Evolutionary conservation across 1,284 basidiomycete genomes (phyloP), one percentile per base, ranked within the genome.

Genomic region (Naganishia liquefaciens): DNA sequence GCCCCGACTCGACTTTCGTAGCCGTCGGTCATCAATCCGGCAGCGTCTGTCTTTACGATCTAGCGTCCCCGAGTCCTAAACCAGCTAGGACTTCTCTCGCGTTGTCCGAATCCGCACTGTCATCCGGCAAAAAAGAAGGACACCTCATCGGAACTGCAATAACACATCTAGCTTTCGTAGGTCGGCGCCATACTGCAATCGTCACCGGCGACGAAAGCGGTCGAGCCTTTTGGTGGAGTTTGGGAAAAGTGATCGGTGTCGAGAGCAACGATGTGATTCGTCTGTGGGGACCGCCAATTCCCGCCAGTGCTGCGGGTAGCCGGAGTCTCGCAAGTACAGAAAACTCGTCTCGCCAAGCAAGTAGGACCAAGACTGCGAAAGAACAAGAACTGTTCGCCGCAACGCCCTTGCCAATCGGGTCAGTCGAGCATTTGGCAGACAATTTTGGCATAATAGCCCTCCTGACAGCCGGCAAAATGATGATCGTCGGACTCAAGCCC

Each of bases 191-290:
- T 74, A 99, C 96, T 0, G 93, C 93, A 2, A 85, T 99, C 57
- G 87, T 98, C 42, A 90, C 89, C 11, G 91, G 92, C 1, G 96
- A 99, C 75, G 90, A 94, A 66, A 81, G 86, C 68, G 96, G 96
- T 0, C 83, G 98, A 4, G 90, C 92, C 0, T 99, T 99, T 79
- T 98, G 93, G 77, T 95, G 98, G 77, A 91, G 89, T 61, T 81
- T 99, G 2, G 94, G 96, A 21, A 94, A 92, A 73, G 89, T 99
- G 7, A 83, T 99, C 21, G 97, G 97, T 68, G 89, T 99, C 17
- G 93, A 96, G 62, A 94, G 93, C 10, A 89, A 90, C 47, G 96
- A 99, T 75, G 93, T 92, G 13, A 84, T 99, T 42, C 87, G 96
- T 17, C 91, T 99, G 67, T 84, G 98, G 5, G 96, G 96, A 0